These are phyloP conservation scores for Bidens hawaiensis DNA, from an alignment of 140 eudicot species.

Conservation along the genomic window DNA sequence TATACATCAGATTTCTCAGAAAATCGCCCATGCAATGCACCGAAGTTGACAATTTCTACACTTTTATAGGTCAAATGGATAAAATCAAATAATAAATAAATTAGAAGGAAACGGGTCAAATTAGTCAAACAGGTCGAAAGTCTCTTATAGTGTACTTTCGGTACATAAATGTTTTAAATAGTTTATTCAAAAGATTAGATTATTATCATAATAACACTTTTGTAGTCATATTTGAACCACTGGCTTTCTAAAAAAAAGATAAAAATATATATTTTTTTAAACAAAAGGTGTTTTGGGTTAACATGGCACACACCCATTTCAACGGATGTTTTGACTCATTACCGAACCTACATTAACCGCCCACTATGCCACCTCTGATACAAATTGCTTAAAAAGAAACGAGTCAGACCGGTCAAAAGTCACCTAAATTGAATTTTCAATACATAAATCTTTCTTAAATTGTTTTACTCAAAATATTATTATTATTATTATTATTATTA, in stretches of 20 bases:
- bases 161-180: neutral
- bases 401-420: too few species aligned
- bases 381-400: too few species aligned
- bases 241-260: too few species aligned
- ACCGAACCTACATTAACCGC: too few species aligned
- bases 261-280: too few species aligned
- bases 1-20: slow-evolving; percentile 32
- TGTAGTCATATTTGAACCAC: too few species aligned
- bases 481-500: too few species aligned
- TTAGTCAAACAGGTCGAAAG: neutral
- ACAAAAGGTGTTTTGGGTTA: too few species aligned
- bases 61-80: neutral
- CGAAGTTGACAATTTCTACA: neutral
- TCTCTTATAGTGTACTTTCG: neutral
- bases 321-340: too few species aligned
- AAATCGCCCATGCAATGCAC: slow-evolving; percentile 30
- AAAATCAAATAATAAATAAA: neutral
- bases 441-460: too few species aligned
- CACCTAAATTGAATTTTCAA: neutral
- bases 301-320: too few species aligned
- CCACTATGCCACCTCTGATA: too few species aligned
- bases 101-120: neutral
- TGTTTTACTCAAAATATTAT: neutral
- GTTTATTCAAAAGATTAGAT: neutral
- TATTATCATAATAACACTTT: neutral